Conservation (phyloP, 495 filamentous ascomycete genomes). For the Patellaria atrata region DNA sequence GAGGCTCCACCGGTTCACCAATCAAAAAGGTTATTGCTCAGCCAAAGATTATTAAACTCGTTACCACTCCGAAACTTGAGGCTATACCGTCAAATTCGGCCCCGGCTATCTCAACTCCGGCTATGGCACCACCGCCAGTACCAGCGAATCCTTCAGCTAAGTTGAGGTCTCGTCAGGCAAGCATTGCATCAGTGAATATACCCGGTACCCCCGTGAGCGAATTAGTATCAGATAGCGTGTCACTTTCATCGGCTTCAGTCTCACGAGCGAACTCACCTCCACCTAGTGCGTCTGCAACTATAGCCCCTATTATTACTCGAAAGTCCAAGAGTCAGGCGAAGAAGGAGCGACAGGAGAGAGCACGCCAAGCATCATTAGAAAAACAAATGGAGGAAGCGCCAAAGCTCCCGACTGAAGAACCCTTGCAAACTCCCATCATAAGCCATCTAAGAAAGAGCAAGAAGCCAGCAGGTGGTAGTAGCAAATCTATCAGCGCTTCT, state of each 20-base stretch:
- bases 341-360: slow-evolving; percentile 59
- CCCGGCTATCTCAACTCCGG: slow-evolving; percentile 26
- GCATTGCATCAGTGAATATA: slow-evolving; percentile 44
- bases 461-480: slow-evolving; percentile 37
- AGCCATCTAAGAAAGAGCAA: slow-evolving; percentile 86
- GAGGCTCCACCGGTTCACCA: slow-evolving; percentile 36
- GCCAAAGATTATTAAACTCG: slow-evolving; percentile 48
- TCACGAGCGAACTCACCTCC: slow-evolving; percentile 80
- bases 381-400: slow-evolving; percentile 39
- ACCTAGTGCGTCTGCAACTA: slow-evolving; percentile 41
- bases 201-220: slow-evolving; percentile 73
- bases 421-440: slow-evolving; percentile 65
- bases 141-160: slow-evolving; percentile 25
- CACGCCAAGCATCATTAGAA: slow-evolving; percentile 47
- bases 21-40: slow-evolving; percentile 28
- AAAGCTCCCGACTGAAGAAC: slow-evolving; percentile 41
- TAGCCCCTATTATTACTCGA: slow-evolving; percentile 59
- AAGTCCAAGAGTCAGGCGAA: slow-evolving; percentile 84
- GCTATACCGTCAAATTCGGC: no score
- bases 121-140: slow-evolving; percentile 20
- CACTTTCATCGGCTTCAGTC: slow-evolving; percentile 59
- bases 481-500: slow-evolving; percentile 25
- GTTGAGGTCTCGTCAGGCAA: slow-evolving; percentile 42
- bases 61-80: slow-evolving; percentile 59
- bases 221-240: slow-evolving; percentile 60